Evolutionary conservation across 2,329 filamentous ascomycete species (phyloP).

Genomic region (Hypoxylon sp.): DNA sequence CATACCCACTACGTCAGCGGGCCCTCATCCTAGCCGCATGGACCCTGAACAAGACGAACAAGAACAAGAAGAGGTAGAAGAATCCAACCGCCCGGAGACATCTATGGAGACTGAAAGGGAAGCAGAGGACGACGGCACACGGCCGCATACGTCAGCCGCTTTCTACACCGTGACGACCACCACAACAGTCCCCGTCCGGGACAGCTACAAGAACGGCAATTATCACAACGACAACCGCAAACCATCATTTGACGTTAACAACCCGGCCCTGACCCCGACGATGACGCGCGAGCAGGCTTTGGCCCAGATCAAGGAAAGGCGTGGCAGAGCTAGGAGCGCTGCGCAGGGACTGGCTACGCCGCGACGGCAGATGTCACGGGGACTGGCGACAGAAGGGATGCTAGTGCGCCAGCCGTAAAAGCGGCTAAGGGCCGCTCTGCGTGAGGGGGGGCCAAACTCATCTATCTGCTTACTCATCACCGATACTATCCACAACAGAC

Average conservation of each 20-base stretch:
- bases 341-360: slow-evolving; percentile 75
- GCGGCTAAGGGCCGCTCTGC: slow-evolving; percentile 49
- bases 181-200: slow-evolving; percentile 68
- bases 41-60: slow-evolving; percentile 16
- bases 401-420: slow-evolving; percentile 63
- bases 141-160: slow-evolving; percentile 64
- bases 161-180: slow-evolving; percentile 66
- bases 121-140: slow-evolving; percentile 41
- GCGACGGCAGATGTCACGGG: slow-evolving; percentile 70
- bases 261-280: slow-evolving; percentile 74
- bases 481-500: not conserved
- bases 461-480: not conserved
- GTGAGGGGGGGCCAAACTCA: slow-evolving; percentile 19
- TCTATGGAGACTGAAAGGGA: slow-evolving; percentile 36
- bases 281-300: slow-evolving; percentile 82
- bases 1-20: slow-evolving; percentile 53
- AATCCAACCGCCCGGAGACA: slow-evolving; percentile 6
- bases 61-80: slow-evolving; percentile 16
- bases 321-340: slow-evolving; percentile 79
- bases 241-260: slow-evolving; percentile 67
- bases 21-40: slow-evolving; percentile 14
- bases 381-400: slow-evolving; percentile 61
- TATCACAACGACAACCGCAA: slow-evolving; percentile 37
- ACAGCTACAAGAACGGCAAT: slow-evolving; percentile 49
- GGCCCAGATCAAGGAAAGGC: slow-evolving; percentile 79